A percentile compares a stretch with the other conserved stretches of the same genome.
phyloP scores from a whole-genome alignment of 2,329 filamentous ascomycete genomes.

The Aspergillus alliaceus region DNA sequence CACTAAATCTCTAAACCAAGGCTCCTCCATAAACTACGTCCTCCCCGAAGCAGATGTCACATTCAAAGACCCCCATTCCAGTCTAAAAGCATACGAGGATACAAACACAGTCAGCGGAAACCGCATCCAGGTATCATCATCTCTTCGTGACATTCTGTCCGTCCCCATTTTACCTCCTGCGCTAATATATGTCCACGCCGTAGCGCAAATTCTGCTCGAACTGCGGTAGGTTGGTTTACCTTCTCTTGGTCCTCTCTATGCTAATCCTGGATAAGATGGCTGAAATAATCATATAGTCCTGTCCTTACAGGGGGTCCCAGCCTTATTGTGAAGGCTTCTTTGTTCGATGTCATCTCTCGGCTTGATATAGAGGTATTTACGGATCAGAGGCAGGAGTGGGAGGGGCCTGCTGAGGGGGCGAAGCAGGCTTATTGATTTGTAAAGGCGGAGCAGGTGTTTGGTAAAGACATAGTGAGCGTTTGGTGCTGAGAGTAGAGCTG shows the following conservation, averaged over 20 bases:
- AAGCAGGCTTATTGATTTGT: background rate
- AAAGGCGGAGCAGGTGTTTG: no score
- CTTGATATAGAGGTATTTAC: conserved; percentile 5
- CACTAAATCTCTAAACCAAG: background rate
- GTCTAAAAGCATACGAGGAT: background rate
- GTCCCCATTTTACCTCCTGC: no score
- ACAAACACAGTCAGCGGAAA: background rate
- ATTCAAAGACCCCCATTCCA: background rate
- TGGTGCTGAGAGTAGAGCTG: background rate
- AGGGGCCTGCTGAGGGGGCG: background rate
- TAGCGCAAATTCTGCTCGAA: conserved; percentile 1
- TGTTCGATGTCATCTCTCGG: conserved; percentile 4
- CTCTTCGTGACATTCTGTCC: no score
- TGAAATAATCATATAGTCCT: background rate
- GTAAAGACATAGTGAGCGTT: no score
- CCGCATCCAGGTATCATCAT: background rate
- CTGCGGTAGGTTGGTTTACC: background rate
- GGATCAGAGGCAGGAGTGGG: background rate
- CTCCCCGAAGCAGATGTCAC: background rate
- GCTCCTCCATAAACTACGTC: background rate
- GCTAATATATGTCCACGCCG: no score
- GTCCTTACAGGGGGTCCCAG: background rate
- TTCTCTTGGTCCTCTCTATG: background rate
- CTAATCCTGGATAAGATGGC: no score
- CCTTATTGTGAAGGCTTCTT: conserved; percentile 3